These are phyloP conservation scores for Yamadazyma songkhlaensis DNA, from an alignment of 1,139 yeast genomes.

Conservation along the genomic window DNA sequence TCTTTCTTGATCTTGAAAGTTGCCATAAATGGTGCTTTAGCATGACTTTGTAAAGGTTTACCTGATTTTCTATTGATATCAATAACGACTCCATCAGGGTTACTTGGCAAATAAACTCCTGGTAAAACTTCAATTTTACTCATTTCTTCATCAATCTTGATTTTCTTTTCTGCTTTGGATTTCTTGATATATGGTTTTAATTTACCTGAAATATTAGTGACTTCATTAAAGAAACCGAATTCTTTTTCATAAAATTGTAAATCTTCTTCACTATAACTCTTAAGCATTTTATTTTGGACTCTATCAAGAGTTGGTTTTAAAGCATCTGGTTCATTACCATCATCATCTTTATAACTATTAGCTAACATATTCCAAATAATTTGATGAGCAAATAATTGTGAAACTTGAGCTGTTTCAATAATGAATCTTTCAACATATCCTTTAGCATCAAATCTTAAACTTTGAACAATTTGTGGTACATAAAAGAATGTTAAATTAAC, in stretches of 20 bases:
- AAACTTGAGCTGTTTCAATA: conserved; percentile 86
- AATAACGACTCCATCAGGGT: conserved; percentile 92
- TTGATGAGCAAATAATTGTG: conserved; percentile 93
- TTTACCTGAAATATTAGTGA: conserved; percentile 91
- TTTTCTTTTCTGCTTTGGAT: conserved; percentile 93
- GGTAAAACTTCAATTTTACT: conserved; percentile 69
- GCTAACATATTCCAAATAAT: conserved; percentile 98
- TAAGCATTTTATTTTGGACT: conserved; percentile 66
- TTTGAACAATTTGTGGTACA: conserved; percentile 96
- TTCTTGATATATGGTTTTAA: conserved; percentile 91
- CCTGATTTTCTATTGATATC: conserved; percentile 94
- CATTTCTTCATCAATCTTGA: conserved; percentile 96
- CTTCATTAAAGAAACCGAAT: conserved; percentile 85
- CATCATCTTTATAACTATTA: conserved; percentile 88
- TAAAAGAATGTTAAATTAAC: conserved; percentile 90
- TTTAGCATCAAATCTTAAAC: conserved; percentile 72
- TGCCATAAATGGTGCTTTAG: conserved; percentile 98
- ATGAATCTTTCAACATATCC: conserved; percentile 91
- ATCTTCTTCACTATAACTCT: conserved; percentile 59
- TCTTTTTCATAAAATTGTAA: conserved; percentile 72
- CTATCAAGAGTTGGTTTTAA: conserved; percentile 81
- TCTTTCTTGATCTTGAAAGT: conserved; percentile 79
- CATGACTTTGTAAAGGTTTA: conserved; percentile 95
- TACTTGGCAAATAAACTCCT: conserved; percentile 92
- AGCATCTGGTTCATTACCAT: conserved; percentile 72